phyloP scores from a whole-genome alignment of 2,329 filamentous ascomycete species.

The Gnomoniopsis sp. region DNA sequence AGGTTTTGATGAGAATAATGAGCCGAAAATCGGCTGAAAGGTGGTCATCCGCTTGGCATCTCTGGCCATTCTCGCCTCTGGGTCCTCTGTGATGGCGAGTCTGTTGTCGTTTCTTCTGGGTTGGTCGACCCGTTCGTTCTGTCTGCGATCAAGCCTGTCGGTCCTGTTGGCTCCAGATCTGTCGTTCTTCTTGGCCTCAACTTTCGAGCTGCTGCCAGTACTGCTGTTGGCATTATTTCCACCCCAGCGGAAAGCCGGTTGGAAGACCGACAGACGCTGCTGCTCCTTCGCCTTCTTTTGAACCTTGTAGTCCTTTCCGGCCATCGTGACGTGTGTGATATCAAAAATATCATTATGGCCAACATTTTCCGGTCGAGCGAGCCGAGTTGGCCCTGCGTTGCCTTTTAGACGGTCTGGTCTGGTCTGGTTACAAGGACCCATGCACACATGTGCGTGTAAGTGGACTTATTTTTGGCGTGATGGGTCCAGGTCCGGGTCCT shows the following conservation, averaged over 20 bases:
- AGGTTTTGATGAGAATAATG: not conserved
- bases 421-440: not conserved
- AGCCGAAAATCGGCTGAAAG: not conserved
- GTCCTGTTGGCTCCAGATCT: not conserved
- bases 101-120: not conserved
- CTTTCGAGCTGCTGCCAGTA: not conserved
- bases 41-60: not conserved
- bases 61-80: not conserved
- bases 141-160: not conserved
- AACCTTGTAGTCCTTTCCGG: not conserved
- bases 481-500: not conserved
- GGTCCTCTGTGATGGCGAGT: not conserved
- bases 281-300: not conserved
- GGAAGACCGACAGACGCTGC: not conserved
- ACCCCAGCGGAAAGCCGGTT: not conserved
- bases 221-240: not conserved
- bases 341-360: not conserved
- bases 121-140: not conserved
- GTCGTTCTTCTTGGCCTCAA: constrained; percentile 1
- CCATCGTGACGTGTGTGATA: not conserved
- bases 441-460: not conserved
- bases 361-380: not conserved
- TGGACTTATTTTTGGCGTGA: not conserved
- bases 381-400: not conserved
- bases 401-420: not conserved